These are phyloP conservation scores for Symbiodinium natans DNA, from an alignment of 73 alveolate genomes.

Conservation along the genomic window DNA sequence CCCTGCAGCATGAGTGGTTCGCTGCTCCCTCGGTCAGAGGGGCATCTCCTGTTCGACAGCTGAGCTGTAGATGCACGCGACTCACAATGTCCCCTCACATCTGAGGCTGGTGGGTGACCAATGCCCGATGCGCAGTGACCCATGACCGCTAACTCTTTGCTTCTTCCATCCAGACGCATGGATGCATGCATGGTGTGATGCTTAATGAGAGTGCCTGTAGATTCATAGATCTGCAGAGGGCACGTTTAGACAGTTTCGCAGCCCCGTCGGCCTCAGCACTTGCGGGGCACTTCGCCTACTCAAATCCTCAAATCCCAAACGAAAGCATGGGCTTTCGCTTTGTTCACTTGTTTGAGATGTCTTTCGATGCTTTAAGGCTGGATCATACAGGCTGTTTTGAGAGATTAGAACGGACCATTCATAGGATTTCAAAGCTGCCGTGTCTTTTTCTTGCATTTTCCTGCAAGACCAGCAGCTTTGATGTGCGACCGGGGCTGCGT, in stretches of 20 bases:
- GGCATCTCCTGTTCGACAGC: neutral
- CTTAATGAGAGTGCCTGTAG: too few species aligned
- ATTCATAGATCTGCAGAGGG: too few species aligned
- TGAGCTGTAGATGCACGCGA: neutral
- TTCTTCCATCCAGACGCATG: neutral
- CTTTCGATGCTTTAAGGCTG: too few species aligned
- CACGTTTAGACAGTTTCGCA: too few species aligned
- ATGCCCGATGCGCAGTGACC: neutral
- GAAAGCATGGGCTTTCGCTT: too few species aligned
- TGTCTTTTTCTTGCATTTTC: neutral
- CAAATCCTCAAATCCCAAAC: too few species aligned
- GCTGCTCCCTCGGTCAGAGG: neutral
- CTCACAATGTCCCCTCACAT: too few species aligned
- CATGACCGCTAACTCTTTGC: neutral
- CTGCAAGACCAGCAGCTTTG: constrained; percentile 1
- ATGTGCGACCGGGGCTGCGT: neutral
- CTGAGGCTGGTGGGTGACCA: too few species aligned
- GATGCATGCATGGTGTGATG: too few species aligned
- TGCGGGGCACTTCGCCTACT: too few species aligned
- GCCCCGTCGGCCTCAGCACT: too few species aligned
- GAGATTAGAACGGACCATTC: neutral
- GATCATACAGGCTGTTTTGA: neutral
- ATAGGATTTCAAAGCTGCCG: neutral
- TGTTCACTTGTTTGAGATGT: too few species aligned
- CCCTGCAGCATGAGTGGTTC: constrained; percentile 79